Conservation (phyloP, 176 grass and related monocot genomes). For the Triticum urartu region DNA sequence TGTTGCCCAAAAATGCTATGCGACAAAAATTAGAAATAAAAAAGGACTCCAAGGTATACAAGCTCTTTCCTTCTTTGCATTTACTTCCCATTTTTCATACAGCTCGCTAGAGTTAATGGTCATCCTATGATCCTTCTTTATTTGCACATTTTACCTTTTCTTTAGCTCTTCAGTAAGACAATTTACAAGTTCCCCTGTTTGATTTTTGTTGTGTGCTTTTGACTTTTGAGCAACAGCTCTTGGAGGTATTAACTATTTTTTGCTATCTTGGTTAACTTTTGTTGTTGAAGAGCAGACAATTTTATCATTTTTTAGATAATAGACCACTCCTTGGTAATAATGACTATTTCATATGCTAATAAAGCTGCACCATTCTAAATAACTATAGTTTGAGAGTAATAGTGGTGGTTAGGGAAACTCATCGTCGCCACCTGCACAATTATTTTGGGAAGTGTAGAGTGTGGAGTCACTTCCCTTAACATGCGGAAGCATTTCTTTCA, state of each 20-base stretch:
- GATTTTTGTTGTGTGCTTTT: background rate
- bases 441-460: background rate
- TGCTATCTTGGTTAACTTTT: background rate
- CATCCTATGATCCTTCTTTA: background rate
- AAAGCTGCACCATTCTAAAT: background rate
- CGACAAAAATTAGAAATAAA: slow-evolving; percentile 88
- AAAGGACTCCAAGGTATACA: slow-evolving; percentile 88
- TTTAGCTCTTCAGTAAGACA: background rate
- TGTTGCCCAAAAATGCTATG: slow-evolving; percentile 73
- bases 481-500: background rate
- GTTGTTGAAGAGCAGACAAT: background rate
- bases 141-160: background rate
- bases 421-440: background rate
- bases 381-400: background rate
- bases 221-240: background rate
- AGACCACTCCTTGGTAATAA: background rate
- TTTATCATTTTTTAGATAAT: background rate
- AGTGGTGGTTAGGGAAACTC: background rate
- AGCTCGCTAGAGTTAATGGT: background rate
- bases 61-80: background rate
- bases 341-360: background rate
- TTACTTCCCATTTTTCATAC: background rate
- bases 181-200: background rate
- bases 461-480: background rate
- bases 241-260: background rate